Conservation (phyloP, 768 basidiomycete species). For the Boletellus sp. region DNA sequence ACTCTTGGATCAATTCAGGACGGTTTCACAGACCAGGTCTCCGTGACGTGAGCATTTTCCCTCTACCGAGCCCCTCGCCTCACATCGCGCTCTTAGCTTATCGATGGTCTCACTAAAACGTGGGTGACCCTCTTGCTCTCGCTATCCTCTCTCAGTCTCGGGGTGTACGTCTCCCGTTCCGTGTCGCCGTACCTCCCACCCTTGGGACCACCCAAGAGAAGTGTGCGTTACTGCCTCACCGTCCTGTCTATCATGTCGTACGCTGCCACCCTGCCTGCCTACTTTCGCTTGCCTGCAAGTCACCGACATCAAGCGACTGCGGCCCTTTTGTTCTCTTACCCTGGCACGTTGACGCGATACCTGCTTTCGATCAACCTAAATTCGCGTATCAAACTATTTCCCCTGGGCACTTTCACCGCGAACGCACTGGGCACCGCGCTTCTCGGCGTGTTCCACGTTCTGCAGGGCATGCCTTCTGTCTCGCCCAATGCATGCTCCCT, state of each 20-base stretch:
- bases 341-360: constrained; percentile 85
- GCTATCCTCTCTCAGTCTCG: constrained; percentile 73
- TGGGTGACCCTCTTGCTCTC: constrained; percentile 76
- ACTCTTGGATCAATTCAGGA: constrained; percentile 74
- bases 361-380: constrained; percentile 73
- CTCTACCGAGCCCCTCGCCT: neutral
- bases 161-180: constrained; percentile 54
- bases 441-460: constrained; percentile 65
- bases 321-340: constrained; percentile 84
- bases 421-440: constrained; percentile 82
- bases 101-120: constrained; percentile 82
- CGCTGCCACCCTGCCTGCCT: constrained; percentile 70
- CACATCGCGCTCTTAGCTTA: constrained; percentile 48
- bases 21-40: constrained; percentile 59
- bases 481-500: constrained; percentile 61
- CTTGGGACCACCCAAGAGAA: constrained; percentile 39
- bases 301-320: constrained; percentile 82
- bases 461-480: constrained; percentile 49
- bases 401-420: constrained; percentile 75
- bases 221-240: constrained; percentile 49
- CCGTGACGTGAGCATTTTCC: constrained; percentile 53
- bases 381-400: constrained; percentile 53
- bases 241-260: constrained; percentile 62
- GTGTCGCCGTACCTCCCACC: constrained; percentile 41
- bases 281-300: constrained; percentile 63